Evolutionary conservation across 1,139 yeast species (phyloP).

Genomic region (Debaryomyces udenii): DNA sequence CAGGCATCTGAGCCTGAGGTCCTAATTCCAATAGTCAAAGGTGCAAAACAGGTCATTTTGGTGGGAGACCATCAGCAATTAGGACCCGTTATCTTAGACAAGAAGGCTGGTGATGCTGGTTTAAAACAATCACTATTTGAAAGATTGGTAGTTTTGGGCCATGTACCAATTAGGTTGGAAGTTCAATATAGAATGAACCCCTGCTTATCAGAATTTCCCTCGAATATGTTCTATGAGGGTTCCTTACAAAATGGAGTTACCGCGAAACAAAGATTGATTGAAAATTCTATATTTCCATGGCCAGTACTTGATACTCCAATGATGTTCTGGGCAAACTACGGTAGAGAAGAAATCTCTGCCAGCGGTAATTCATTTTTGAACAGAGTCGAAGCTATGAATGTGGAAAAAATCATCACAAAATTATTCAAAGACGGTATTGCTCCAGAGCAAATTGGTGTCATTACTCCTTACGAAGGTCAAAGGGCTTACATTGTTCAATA

Average conservation of each 20-base stretch:
- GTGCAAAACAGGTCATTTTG: slow-evolving; percentile 83
- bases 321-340: slow-evolving; percentile 95
- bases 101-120: slow-evolving; percentile 84
- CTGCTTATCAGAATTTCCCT: slow-evolving; percentile 79
- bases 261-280: slow-evolving; percentile 63
- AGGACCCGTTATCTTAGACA: slow-evolving; percentile 86
- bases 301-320: slow-evolving; percentile 80
- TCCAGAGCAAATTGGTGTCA: slow-evolving; percentile 85
- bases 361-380: slow-evolving; percentile 86
- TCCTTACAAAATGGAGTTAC: slow-evolving; percentile 90
- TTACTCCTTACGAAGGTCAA: slow-evolving; percentile 96
- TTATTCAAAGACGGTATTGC: slow-evolving; percentile 78
- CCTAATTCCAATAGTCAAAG: slow-evolving; percentile 84
- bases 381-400: slow-evolving; percentile 89
- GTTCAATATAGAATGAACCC: slow-evolving; percentile 98
- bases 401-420: slow-evolving; percentile 76
- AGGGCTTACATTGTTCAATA: slow-evolving; percentile 80
- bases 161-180: slow-evolving; percentile 81
- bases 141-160: slow-evolving; percentile 81
- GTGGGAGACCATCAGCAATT: slow-evolving; percentile 97
- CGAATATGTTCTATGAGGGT: slow-evolving; percentile 94
- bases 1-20: slow-evolving; percentile 95
- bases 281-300: slow-evolving; percentile 78
- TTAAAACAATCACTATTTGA: slow-evolving; percentile 84
- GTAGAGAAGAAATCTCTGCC: slow-evolving; percentile 84